phyloP scores from a whole-genome alignment of 2,329 filamentous ascomycete genomes.

The Nemania abortiva region DNA sequence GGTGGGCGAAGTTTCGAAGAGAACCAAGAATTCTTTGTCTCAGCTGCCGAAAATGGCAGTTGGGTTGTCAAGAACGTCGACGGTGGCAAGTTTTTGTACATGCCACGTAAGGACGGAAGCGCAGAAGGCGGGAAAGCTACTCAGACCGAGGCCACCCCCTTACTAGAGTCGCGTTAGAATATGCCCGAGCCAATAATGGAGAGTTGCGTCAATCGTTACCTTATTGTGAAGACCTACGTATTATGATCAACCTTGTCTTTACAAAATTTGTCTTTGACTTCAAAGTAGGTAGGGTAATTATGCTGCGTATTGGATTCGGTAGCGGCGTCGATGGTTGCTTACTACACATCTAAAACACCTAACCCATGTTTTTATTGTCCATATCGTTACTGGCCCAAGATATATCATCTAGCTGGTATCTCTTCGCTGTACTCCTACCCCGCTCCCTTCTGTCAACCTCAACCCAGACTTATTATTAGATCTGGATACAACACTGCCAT shows the following conservation, averaged over 20 bases:
- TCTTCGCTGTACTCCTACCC: too few relatives aligned
- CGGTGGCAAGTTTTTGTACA: constrained; percentile 59
- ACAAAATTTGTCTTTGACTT: too few relatives aligned
- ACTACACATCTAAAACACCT: too few relatives aligned
- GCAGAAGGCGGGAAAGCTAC: constrained; percentile 25
- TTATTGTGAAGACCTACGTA: too few relatives aligned
- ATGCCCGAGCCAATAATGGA: not conserved
- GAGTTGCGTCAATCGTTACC: not conserved
- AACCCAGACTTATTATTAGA: not conserved
- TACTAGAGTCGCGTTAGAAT: constrained; percentile 11
- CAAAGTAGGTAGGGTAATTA: too few relatives aligned
- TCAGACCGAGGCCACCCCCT: constrained; percentile 30
- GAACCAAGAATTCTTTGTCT: constrained; percentile 69
- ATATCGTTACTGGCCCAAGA: too few relatives aligned
- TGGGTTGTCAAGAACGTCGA: constrained; percentile 67
- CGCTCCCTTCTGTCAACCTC: too few relatives aligned
- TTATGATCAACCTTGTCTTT: too few relatives aligned
- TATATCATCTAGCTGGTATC: too few relatives aligned
- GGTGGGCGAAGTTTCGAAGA: constrained; percentile 70
- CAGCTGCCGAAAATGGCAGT: constrained; percentile 61
- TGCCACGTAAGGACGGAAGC: constrained; percentile 41
- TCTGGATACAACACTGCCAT: not conserved
- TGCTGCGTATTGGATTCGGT: too few relatives aligned
- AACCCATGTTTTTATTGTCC: too few relatives aligned
- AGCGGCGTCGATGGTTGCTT: too few relatives aligned